Percentiles rank a stretch among this genome's conserved stretches.
Evolutionary conservation across 805 yeast genomes (phyloP).

Genomic region (Starmerella stellata): DNA sequence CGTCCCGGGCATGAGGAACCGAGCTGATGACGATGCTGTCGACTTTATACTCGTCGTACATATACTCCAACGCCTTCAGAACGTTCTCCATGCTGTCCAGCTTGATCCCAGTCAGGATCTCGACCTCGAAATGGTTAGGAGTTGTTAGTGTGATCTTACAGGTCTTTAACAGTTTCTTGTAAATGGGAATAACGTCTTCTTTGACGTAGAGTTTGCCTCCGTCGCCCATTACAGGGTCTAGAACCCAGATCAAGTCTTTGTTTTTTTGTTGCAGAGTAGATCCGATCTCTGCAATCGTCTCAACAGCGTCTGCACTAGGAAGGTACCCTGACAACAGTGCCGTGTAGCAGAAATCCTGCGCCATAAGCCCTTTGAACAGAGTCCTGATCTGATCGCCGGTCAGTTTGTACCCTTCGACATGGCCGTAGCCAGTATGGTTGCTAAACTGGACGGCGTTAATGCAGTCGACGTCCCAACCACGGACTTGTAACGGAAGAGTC

Average conservation of each 20-base stretch:
- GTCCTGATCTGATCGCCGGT: constrained; percentile 30
- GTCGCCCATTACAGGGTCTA: constrained; percentile 90
- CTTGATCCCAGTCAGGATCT: constrained; percentile 39
- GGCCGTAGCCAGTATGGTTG: constrained; percentile 80
- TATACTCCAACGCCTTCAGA: constrained; percentile 28
- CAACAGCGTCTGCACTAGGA: constrained; percentile 42
- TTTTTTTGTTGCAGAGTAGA: constrained; percentile 19
- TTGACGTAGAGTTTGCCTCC: constrained; percentile 63
- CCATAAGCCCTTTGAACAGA: constrained; percentile 38
- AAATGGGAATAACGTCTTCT: constrained; percentile 40
- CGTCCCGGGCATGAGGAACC: constrained; percentile 21
- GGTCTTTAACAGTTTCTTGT: constrained; percentile 28
- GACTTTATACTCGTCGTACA: constrained; percentile 35
- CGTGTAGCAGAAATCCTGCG: constrained; percentile 36
- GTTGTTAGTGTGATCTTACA: constrained; percentile 51
- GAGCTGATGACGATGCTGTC: constrained; percentile 55
- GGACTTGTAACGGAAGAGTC: constrained; percentile 68
- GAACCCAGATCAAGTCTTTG: constrained; percentile 32
- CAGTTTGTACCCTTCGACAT: constrained; percentile 40
- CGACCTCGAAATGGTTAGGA: constrained; percentile 83
- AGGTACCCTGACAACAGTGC: constrained; percentile 66
- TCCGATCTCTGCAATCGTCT: constrained; percentile 31
- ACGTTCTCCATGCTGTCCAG: constrained; percentile 29
- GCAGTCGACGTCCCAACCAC: constrained; percentile 86
- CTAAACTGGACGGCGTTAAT: constrained; percentile 77